Percentiles rank a stretch among this genome's conserved stretches.
Conservation (phyloP, 768 basidiomycete species). For the Mycena rosella region DNA sequence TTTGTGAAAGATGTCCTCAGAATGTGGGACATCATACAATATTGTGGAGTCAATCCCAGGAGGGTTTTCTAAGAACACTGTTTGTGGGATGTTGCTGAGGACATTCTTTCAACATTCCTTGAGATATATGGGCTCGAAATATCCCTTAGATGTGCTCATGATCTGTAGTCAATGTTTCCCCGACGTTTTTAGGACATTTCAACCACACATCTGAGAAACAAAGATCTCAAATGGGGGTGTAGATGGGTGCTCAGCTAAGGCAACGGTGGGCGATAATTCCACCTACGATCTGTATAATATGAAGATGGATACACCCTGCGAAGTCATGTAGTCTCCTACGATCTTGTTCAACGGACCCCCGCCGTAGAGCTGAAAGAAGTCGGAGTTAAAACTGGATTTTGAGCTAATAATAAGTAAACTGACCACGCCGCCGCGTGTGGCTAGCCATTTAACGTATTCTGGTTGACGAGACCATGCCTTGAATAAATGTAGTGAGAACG, state of each 20-base stretch:
- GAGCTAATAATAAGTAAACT: not conserved
- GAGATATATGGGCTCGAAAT: too few species aligned
- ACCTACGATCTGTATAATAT: conserved; percentile 51
- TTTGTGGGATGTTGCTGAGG: too few species aligned
- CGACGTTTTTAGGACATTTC: too few species aligned
- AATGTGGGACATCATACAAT: too few species aligned
- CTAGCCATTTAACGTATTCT: conserved; percentile 37
- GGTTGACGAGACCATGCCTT: conserved; percentile 46
- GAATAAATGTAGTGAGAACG: not conserved
- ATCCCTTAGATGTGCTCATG: too few species aligned
- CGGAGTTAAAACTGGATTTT: not conserved
- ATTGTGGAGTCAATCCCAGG: too few species aligned
- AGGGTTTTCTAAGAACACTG: too few species aligned
- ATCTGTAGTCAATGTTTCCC: too few species aligned
- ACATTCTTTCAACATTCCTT: too few species aligned
- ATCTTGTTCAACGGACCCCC: conserved; percentile 53
- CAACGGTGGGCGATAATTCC: not conserved
- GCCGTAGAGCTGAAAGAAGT: conserved; percentile 45
- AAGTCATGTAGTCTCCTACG: conserved; percentile 48
- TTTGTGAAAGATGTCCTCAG: too few species aligned
- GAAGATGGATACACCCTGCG: conserved; percentile 48
- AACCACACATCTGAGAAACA: too few species aligned
- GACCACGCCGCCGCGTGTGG: conserved; percentile 20
- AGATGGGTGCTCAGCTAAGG: not conserved
- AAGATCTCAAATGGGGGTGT: too few species aligned